phyloP scores from a whole-genome alignment of 768 basidiomycete genomes.

The Rhodotorula sphaerocarpa region DNA sequence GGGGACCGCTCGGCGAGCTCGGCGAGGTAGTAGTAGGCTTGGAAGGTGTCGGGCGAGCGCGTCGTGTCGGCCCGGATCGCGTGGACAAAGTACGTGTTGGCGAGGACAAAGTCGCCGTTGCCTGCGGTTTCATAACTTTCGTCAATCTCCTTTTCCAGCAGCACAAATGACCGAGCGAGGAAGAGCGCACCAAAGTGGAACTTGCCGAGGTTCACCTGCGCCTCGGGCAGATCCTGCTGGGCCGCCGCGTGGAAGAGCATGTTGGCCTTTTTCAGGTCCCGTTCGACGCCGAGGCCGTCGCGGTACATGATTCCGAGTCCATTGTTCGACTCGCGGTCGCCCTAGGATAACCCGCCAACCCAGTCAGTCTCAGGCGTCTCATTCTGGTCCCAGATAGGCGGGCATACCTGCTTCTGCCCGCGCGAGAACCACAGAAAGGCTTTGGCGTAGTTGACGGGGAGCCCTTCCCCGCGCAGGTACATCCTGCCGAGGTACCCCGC shows the following conservation, averaged over 20 bases:
- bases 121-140: slow-evolving; percentile 47
- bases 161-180: not conserved
- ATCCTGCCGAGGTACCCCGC: slow-evolving; percentile 87
- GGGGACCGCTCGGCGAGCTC: slow-evolving; percentile 61
- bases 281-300: slow-evolving; percentile 68
- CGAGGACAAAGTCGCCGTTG: slow-evolving; percentile 58
- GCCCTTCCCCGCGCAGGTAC: slow-evolving; percentile 87
- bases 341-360: too few species aligned
- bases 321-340: slow-evolving; percentile 81
- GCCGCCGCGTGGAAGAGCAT: slow-evolving; percentile 69
- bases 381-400: too few species aligned
- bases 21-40: slow-evolving; percentile 89
- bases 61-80: slow-evolving; percentile 64
- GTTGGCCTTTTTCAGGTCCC: slow-evolving; percentile 59
- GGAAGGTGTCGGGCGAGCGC: slow-evolving; percentile 61
- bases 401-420: slow-evolving; percentile 42
- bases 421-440: slow-evolving; percentile 79
- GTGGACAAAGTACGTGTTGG: slow-evolving; percentile 68
- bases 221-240: slow-evolving; percentile 79
- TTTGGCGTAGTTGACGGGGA: slow-evolving; percentile 64
- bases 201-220: slow-evolving; percentile 83
- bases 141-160: not conserved
- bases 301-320: slow-evolving; percentile 84
- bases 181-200: slow-evolving; percentile 40
- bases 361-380: too few species aligned